Base-by-base conservation (phyloP, 2,329 filamentous ascomycete species). In the Pseudocercospora crystallina region DNA sequence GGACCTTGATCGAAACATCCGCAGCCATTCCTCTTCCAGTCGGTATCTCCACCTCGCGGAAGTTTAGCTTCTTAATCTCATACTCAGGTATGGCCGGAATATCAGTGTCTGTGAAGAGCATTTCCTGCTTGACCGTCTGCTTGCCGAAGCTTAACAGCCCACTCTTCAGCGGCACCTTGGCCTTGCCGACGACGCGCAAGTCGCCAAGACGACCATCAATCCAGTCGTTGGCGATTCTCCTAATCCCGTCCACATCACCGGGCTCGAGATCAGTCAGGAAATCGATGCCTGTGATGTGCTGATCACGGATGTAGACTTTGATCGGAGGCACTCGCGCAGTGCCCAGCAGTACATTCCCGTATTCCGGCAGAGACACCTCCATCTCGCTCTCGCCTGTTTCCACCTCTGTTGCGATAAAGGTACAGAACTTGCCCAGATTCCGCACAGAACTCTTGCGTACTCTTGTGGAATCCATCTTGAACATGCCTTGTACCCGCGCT, bases 151-250 rank as follows among this genome's bases (percentile, higher is more conserved):
- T 81, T 53, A 97, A 74, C 43, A 95, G 71, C 17, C 94, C 92
- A 40, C 90, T 88, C 68, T 84, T 90, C 49, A 97, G 72, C 30
- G 79, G 78, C 33, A 97, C 76, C 34, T 85, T 75, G 20, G 89
- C 85, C 63, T 85, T 86, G 37, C 87, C 92, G 47, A 84, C 78
- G 11, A 97, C 75, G 54, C 80, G 82, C 50, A 99, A 73, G 49
- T 80, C 77, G 9, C 83, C 80, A 51, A 97, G 75, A 47, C 83
- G 85, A 34, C 91, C 90, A 47, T 88, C 84, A 53, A 99, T 74
- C 85, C 90, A 97, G 69, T 96, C 87, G 67, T 94, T 90, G 40
- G 89, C 90, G 56, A 97, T 80, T 52, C 80, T 80, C 53, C 89
- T 85, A 60, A 96, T 83, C 5, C 85, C 86, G 47, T 90, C 83